Evolutionary conservation across 2,329 filamentous ascomycete species (phyloP), one percentile per base, ranked within the genome.

Genomic region (Colletotrichum chrysophilum): DNA sequence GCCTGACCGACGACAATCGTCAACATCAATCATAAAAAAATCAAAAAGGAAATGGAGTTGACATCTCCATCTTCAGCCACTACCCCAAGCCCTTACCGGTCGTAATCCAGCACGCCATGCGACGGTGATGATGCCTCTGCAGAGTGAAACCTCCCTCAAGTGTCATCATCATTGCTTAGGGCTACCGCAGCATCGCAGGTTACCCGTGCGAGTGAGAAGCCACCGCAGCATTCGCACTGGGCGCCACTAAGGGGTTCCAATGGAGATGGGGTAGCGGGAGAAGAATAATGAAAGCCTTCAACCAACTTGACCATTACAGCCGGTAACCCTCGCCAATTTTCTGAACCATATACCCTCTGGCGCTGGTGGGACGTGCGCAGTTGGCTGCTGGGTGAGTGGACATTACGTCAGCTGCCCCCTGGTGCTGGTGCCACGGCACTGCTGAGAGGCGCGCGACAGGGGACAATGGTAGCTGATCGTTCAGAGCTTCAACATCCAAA

Each of bases 121-220:
- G 89, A 92, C 90, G 92, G 91, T 91, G 91, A 90, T 91, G 89
- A 92, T 87, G 84, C 84, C 91, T 93, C 90, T 93, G 92, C 91
- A 92, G 91, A 92, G 92, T 93, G 90, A 93, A 86, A 74, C 92
- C 92, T 93, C 91, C 89, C 92, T 93, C 88, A 91, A 93, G 91
- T 81, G 83, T 93, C 81, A 87, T 91, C 90, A 91, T 90, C 92
- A 92, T 90, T 91, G 90, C 92, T 92, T 90, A 93, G 85, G 91
- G 88, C 85, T 85, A 84, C 87, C 85, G 84, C 88, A 91, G 88
- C 87, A 89, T 93, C 92, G 90, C 88, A 87, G 89, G 92, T 89
- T 93, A 84, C 92, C 92, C 89, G 81, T 88, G 88, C 89, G 91
- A 93, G 91, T 93, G 90, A 88, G 85, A 83, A 85, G 81, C 88